Percentiles rank a stretch among this genome's conserved stretches.
phyloP scores from a whole-genome alignment of 371 early-diverging fungal species.

The Apophysomyces trapeziformis region DNA sequence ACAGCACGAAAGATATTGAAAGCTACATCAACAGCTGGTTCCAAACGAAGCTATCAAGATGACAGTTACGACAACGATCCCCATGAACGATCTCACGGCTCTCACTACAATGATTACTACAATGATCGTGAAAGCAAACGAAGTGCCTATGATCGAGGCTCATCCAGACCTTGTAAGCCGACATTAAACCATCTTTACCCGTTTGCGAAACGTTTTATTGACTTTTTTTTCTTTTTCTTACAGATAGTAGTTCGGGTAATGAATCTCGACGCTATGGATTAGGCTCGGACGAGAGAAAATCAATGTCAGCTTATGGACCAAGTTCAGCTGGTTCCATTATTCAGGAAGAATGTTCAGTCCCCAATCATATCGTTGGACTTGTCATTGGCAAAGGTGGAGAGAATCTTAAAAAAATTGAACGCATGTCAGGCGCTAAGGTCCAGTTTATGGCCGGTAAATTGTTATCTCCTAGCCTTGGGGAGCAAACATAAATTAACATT shows the following conservation, averaged over 20 bases:
- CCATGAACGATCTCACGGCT: slow-evolving; percentile 64
- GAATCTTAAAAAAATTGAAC: slow-evolving; percentile 80
- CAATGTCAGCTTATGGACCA: slow-evolving; percentile 20
- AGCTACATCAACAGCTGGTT: slow-evolving; percentile 27
- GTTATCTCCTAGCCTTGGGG: not conserved
- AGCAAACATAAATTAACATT: not conserved
- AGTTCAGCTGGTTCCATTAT: slow-evolving; percentile 28
- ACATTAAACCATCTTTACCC: too few species aligned
- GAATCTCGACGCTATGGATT: slow-evolving; percentile 60
- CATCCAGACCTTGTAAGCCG: slow-evolving; percentile 37
- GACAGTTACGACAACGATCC: slow-evolving; percentile 42
- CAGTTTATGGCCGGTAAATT: slow-evolving; percentile 69
- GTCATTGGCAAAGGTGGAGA: slow-evolving; percentile 89
- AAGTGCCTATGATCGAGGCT: slow-evolving; percentile 44
- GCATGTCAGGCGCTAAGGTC: slow-evolving; percentile 69
- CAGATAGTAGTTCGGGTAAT: slow-evolving; percentile 16
- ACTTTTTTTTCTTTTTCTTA: not conserved
- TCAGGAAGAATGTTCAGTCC: slow-evolving; percentile 61
- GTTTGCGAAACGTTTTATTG: not conserved
- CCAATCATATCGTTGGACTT: slow-evolving; percentile 76
- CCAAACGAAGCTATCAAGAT: slow-evolving; percentile 39
- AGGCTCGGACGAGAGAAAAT: slow-evolving; percentile 53
- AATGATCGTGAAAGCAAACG: slow-evolving; percentile 54
- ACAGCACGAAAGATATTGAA: slow-evolving; percentile 18
- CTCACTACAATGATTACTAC: slow-evolving; percentile 56